Conservation (phyloP, 305 asterid species). For the Fraxinus velutina region DNA sequence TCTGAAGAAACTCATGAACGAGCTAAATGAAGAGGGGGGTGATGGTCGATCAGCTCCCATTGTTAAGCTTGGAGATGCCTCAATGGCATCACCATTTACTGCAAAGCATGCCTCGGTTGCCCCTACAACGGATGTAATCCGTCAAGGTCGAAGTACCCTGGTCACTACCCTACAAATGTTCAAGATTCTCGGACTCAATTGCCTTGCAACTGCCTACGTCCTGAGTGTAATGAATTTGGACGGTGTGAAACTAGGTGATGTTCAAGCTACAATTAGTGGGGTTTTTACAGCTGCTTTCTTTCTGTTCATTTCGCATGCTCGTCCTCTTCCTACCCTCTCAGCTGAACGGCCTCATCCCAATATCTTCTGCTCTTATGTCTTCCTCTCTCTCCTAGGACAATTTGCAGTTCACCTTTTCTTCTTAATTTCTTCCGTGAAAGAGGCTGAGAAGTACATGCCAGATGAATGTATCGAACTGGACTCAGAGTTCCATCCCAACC, state of each 20-base stretch:
- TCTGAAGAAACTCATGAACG: conserved; percentile 85
- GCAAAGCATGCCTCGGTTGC: conserved; percentile 96
- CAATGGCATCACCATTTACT: conserved; percentile 97
- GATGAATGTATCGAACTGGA: conserved; percentile 97
- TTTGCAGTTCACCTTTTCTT: conserved; percentile 72
- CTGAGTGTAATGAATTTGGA: conserved; percentile 92
- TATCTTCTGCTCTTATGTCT: conserved; percentile 77
- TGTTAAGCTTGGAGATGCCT: conserved; percentile 94
- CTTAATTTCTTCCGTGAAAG: conserved; percentile 81
- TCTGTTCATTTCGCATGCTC: conserved; percentile 87
- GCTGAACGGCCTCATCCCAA: conserved; percentile 95
- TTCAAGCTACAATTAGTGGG: conserved; percentile 96
- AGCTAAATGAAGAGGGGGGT: conserved; percentile 72
- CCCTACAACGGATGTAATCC: conserved; percentile 85
- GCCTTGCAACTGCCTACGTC: conserved; percentile 95
- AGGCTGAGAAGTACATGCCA: conserved; percentile 83
- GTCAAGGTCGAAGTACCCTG: conserved; percentile 94
- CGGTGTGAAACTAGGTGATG: conserved; percentile 89
- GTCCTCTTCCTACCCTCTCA: conserved; percentile 79
- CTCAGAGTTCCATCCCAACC: conserved; percentile 78
- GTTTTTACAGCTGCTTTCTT: conserved; percentile 94
- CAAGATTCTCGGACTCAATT: conserved; percentile 94
- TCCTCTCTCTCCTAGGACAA: conserved; percentile 90
- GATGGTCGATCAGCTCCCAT: conserved; percentile 85
- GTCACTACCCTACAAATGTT: conserved; percentile 99